Base-by-base conservation (phyloP, 2,329 filamentous ascomycete genomes). In the Colletotrichum sp. region DNA sequence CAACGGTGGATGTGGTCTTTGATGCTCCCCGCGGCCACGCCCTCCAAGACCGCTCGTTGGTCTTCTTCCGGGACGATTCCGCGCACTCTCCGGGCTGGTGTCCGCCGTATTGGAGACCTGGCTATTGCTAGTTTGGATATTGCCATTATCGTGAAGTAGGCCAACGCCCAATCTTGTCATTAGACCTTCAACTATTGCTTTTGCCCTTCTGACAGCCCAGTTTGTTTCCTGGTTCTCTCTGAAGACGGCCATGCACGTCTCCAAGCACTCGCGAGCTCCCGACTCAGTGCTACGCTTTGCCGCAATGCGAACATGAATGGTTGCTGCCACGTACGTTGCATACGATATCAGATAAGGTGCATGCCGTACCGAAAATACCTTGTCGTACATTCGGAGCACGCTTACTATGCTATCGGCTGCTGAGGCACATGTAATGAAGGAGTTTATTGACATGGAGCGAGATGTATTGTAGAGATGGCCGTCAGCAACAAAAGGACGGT, bases 291-390 rank as follows among this genome's bases (percentile, higher is more conserved):
- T 83, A 10, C 86, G 83, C 58, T 87, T 86, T 5, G 89, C 87
- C 1, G 89, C 88, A 8, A 88, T 87, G 5, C 88, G 88, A 1
- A 86, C 87, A 66, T 88, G 86, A 21, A 91, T 90, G 0, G 88
- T 91, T 0, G 88, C 88, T 6, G 86, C 85, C 1, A 90, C 88
- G 73, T 91, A 91, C 0, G 88, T 90, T 0, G 90, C 88, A 78
- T 91, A 91, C 0, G 88, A 89, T 21, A 91, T 85, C 2, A 91
- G 80, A 70, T 91, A 91, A 0, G 89, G 89, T 0, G 89, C 87
- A 13, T 85, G 81, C 13, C 83, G 81, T 3, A 89, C 83, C 1
- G 85, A 87, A 55, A 88, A 90, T 0, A 84, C 81, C 34, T 81
- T 80, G 28, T 88, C 83, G 60, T 90, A 90, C 7, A 83, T 81